Evolutionary conservation across 805 yeast species (phyloP), one percentile per base, ranked within the genome.

Genomic region (Soucietia sequanensis): DNA sequence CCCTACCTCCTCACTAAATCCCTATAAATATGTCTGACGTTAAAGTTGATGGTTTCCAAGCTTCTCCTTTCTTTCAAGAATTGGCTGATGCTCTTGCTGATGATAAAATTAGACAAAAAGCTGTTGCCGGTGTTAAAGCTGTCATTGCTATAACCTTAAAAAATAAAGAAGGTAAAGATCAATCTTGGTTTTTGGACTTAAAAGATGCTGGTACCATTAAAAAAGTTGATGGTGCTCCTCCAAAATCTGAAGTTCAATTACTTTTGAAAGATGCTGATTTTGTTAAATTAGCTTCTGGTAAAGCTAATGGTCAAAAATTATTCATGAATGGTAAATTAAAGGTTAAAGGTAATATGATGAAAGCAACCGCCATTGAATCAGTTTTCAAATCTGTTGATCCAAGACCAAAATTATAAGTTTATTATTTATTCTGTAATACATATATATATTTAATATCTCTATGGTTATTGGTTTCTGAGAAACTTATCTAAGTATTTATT

Each of bases 271-370:
- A 86, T 52, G 72, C 75, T 37, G 84, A 84, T 58, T 79, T 87
- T 49, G 80, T 73, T 48, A 78, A 75, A 57, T 74, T 87, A 47
- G 84, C 84, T 35, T 65, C 70, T 42, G 95, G 95, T 43, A 84
- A 85, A 71, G 80, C 88, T 44, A 82, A 81, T 60, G 87, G 95
- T 30, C 95, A 87, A 64, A 81, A 80, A 66, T 74, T 87, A 53
- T 87, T 85, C 62, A 77, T 87, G 84, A 67, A 75, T 50, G 95
- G 96, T 27, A 83, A 82, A 62, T 76, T 87, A 61, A 86, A 85
- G 73, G 81, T 87, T 45, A 84, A 81, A 71, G 95, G 95, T 46
- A 85, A 88, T 68, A 82, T 87, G 67, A 84, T 84, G 90, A 87
- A 87, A 72, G 95, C 95, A 35, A 77, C 90, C 29, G 76, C 78